Conservation (phyloP, 2,329 filamentous ascomycete genomes). For the Xylariaceae sp. region DNA sequence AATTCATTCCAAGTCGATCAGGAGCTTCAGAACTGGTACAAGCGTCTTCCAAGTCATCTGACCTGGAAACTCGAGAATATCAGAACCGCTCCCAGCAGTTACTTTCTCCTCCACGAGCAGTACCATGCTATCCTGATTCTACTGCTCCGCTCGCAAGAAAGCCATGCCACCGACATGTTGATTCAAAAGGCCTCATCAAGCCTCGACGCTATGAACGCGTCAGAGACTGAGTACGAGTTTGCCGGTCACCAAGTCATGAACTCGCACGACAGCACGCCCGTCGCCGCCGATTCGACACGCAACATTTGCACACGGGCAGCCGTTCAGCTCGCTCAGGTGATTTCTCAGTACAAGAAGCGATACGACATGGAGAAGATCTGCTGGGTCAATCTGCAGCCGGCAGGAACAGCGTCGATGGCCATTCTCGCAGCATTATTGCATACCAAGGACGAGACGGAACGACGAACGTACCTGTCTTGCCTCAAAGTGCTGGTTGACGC, state of each 20-base stretch:
- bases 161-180: not conserved
- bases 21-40: slow-evolving; percentile 19
- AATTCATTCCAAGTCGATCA: slow-evolving; percentile 7
- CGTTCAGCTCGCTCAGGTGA: slow-evolving; percentile 11
- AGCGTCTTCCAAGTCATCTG: slow-evolving; percentile 14
- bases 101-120: slow-evolving; percentile 20
- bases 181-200: slow-evolving; percentile 1
- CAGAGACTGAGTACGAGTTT: not conserved
- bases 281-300: not conserved
- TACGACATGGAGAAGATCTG: slow-evolving; percentile 14
- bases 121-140: slow-evolving; percentile 15
- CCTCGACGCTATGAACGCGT: not conserved
- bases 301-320: slow-evolving; percentile 14
- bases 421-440: slow-evolving; percentile 14
- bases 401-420: slow-evolving; percentile 13
- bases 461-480: slow-evolving; percentile 8
- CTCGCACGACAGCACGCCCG: not conserved
- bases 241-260: not conserved
- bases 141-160: slow-evolving; percentile 10
- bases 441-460: slow-evolving; percentile 12
- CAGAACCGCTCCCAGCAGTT: slow-evolving; percentile 14
- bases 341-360: slow-evolving; percentile 13
- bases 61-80: slow-evolving; percentile 14
- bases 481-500: slow-evolving; percentile 12
- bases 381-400: slow-evolving; percentile 16